phyloP scores from a whole-genome alignment of 2,329 filamentous ascomycete genomes.

The Aureobasidium sp. region DNA sequence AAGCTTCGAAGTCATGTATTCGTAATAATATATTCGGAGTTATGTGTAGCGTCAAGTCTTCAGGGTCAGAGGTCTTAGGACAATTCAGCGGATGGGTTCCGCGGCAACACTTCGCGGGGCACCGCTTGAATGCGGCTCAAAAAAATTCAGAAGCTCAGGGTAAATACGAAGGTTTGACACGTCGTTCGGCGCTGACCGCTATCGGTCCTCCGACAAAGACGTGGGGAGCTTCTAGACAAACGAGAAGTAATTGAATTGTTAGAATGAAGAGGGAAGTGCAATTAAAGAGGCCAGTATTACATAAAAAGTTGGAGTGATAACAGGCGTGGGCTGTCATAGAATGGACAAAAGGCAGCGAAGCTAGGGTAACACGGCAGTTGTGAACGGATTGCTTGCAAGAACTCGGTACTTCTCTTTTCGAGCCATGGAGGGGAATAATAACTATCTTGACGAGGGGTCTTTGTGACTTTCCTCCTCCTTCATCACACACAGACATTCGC shows the following conservation, averaged over 20 bases:
- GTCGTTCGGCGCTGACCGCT: slow-evolving; percentile 8
- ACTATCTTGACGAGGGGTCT: neutral
- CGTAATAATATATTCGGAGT: too few species aligned
- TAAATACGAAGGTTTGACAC: slow-evolving; percentile 4
- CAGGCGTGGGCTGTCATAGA: slow-evolving; percentile 8
- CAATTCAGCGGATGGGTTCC: neutral
- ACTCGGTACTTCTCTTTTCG: slow-evolving; percentile 7
- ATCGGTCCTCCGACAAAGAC: neutral
- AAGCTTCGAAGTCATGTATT: too few species aligned
- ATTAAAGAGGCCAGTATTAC: neutral
- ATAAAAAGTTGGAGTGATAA: slow-evolving; percentile 2
- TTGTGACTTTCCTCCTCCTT: neutral
- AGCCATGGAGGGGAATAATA: slow-evolving; percentile 9
- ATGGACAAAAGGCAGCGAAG: slow-evolving; percentile 10
- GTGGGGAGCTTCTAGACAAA: neutral
- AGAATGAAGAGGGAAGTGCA: neutral
- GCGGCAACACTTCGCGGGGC: neutral
- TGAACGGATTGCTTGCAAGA: neutral
- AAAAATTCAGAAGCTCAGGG: neutral
- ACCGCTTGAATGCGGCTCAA: slow-evolving; percentile 6
- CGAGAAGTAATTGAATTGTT: neutral
- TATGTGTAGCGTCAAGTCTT: too few species aligned
- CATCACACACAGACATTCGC: neutral
- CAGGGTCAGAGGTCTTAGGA: too few species aligned
- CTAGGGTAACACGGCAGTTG: slow-evolving; percentile 10